Conservation (phyloP, 345 rosid genomes). For the Turnera subulata region DNA sequence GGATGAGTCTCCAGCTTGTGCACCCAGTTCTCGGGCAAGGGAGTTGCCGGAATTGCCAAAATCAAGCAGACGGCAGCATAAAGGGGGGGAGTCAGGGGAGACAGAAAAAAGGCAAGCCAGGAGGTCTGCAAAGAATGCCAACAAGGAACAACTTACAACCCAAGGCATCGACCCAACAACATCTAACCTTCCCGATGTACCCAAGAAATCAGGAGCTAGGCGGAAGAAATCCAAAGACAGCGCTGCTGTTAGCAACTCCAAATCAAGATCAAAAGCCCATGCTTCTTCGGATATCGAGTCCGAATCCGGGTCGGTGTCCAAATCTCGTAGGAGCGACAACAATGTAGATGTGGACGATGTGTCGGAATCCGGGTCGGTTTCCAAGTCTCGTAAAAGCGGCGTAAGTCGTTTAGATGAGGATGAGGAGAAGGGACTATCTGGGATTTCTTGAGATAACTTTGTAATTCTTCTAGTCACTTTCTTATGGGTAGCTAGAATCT, state of each 20-base stretch:
- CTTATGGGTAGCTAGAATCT: constrained; percentile 16
- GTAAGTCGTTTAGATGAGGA: constrained; percentile 18
- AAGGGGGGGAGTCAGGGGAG: constrained; percentile 15
- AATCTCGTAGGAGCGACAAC: constrained; percentile 1
- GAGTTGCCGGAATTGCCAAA: constrained; percentile 34
- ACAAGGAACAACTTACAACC: constrained; percentile 19
- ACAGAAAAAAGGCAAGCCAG: constrained; percentile 49
- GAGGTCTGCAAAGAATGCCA: constrained; percentile 32
- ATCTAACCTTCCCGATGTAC: constrained; percentile 22
- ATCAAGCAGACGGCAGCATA: constrained; percentile 42
- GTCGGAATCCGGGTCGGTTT: neutral
- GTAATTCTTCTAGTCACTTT: neutral
- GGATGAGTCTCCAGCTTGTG: constrained; percentile 11
- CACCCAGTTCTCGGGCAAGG: constrained; percentile 7
- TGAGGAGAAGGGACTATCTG: constrained; percentile 9
- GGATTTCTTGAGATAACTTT: constrained; percentile 15
- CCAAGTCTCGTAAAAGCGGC: neutral
- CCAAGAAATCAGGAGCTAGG: constrained; percentile 33
- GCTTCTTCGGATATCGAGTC: constrained; percentile 22
- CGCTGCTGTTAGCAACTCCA: constrained; percentile 20
- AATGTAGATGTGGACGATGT: neutral
- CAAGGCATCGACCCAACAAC: constrained; percentile 24
- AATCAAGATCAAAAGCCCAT: constrained; percentile 30
- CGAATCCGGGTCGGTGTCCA: constrained; percentile 35
- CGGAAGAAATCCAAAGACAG: constrained; percentile 40